Evolutionary conservation across 495 filamentous ascomycete genomes (phyloP), one percentile per base, ranked within the genome.

Genomic region (Penicillium cataractarum): DNA sequence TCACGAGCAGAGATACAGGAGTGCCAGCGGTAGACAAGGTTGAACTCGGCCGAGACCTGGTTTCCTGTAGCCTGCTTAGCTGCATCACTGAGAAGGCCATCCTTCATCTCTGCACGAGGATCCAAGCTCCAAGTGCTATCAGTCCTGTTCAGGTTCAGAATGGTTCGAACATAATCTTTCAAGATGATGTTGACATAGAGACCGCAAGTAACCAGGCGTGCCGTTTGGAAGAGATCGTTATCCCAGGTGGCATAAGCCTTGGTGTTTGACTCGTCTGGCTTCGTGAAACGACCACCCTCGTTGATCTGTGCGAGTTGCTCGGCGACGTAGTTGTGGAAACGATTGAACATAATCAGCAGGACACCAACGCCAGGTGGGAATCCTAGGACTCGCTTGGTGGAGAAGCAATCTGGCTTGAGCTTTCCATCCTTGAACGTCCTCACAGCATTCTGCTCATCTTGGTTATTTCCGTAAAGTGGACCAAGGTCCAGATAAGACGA

Each of bases 401-500:
- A 86, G 59, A 92, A 97, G 58, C 82, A 84, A 67, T 97, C 93
- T 2, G 90, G 84, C 77, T 96, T 96, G 55, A 97, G 78, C 72
- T 85, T 92, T 55, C 93, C 93, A 65, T 92, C 88, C 69, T 89
- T 85, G 74, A 92, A 90, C 0, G 91, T 92, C 52, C 93, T 82
- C 63, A 97, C 86, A 8, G 75, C 75, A 63, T 91, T 78, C 69
- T 96, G 92, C 71, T 93, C 90, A 2, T 83, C 77, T 69, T 89
- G 82, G 63, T 88, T 92, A 71, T 89, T 93, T 24, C 93, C 93
- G 69, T 97, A 97, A 3, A 97, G 82, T 0, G 93, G 93, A 2
- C 89, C 83, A 13, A 97, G 81, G 63, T 97, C 93, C 17, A 97
- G 79, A 66, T 94, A 97, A 0, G 90, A 93, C 0, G 91, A 95